Conservation (phyloP, 805 yeast genomes). For the Candida qinlingensis region DNA sequence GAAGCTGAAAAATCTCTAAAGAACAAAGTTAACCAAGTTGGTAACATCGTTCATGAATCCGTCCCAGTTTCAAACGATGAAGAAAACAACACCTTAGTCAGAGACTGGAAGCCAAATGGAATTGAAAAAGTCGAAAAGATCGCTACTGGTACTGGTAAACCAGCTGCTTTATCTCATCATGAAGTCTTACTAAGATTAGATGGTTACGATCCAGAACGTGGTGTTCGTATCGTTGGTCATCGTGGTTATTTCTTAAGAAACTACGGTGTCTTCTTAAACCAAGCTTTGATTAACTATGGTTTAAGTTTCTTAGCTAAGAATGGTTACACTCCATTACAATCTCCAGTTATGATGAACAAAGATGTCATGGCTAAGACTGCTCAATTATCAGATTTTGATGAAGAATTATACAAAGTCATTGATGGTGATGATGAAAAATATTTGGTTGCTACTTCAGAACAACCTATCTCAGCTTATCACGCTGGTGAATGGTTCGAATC, state of each 20-base stretch:
- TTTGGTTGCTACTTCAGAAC: constrained; percentile 97
- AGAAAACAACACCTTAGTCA: constrained; percentile 83
- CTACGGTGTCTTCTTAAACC: constrained; percentile 95
- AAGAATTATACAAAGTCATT: constrained; percentile 92
- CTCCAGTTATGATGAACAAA: constrained; percentile 99
- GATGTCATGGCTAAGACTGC: constrained; percentile 99
- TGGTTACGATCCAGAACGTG: constrained; percentile 98
- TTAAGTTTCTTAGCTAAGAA: constrained; percentile 72
- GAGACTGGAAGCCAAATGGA: constrained; percentile 82
- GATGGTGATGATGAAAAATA: constrained; percentile 98
- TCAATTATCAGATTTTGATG: constrained; percentile 95
- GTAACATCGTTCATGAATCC: constrained; percentile 90
- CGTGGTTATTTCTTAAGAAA: constrained; percentile 96
- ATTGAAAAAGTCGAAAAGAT: constrained; percentile 50
- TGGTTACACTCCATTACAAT: constrained; percentile 87
- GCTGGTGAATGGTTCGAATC: constrained; percentile 97
- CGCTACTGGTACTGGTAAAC: constrained; percentile 73
- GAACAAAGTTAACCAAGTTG: constrained; percentile 80
- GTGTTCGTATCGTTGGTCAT: constrained; percentile 95
- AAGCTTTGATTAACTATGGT: constrained; percentile 96
- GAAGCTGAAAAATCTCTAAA: constrained; percentile 72
- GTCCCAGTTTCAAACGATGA: constrained; percentile 87
- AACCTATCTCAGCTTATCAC: constrained; percentile 97
- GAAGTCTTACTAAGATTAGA: constrained; percentile 91
- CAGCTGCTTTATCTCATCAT: constrained; percentile 86